These are phyloP conservation scores for Leishmania tarentolae DNA, from an alignment of 208 protist genomes.

Conservation along the genomic window DNA sequence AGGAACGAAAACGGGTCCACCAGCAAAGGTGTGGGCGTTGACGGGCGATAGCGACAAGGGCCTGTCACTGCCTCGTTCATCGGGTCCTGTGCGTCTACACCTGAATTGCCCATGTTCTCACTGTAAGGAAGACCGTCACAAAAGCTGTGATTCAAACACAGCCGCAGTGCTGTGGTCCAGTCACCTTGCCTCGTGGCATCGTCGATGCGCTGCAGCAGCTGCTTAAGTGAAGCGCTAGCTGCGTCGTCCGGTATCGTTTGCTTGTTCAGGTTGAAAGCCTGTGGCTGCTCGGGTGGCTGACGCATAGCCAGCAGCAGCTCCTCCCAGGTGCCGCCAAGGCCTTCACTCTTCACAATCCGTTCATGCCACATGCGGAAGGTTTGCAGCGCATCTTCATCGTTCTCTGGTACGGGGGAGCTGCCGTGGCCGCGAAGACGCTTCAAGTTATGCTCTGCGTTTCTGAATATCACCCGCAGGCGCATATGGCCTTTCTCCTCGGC, in stretches of 20 bases:
- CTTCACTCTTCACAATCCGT: neutral
- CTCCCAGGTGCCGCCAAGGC: neutral
- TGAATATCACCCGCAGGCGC: neutral
- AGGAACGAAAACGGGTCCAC: slow-evolving; percentile 14
- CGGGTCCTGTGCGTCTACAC: neutral
- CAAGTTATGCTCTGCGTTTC: neutral
- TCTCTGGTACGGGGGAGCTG: neutral
- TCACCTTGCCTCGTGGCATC: slow-evolving; percentile 46
- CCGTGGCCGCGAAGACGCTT: neutral
- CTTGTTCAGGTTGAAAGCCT: neutral
- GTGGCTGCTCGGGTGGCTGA: neutral
- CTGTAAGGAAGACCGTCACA: neutral
- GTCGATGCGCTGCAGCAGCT: slow-evolving; percentile 31
- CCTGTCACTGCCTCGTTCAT: neutral
- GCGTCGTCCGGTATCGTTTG: neutral
- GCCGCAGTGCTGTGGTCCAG: slow-evolving; percentile 51
- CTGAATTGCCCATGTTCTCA: neutral
- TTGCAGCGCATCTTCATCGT: neutral
- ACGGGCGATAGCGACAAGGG: neutral
- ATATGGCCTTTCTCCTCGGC: neutral
- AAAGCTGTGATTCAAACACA: slow-evolving; percentile 9
- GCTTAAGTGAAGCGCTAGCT: neutral
- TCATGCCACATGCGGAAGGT: slow-evolving; percentile 1
- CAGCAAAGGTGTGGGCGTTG: neutral
- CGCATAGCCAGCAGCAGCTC: neutral